phyloP scores from a whole-genome alignment of 345 rosid species.

The Eutrema yunnanense region DNA sequence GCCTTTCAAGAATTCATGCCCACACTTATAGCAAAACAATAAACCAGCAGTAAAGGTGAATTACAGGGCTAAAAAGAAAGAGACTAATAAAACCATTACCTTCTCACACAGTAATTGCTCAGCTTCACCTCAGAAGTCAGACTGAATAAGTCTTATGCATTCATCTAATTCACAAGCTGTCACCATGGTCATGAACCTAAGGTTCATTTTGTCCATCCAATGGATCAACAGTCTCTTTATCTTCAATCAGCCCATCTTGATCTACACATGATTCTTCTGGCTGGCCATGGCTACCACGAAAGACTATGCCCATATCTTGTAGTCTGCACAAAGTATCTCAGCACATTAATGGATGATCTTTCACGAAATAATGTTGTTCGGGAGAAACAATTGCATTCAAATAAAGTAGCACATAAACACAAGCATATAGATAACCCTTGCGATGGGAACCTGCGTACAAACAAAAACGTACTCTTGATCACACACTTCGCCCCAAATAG shows the following conservation, averaged over 20 bases:
- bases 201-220: slow-evolving; percentile 37
- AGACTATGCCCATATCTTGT: slow-evolving; percentile 43
- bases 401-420: slow-evolving; percentile 9
- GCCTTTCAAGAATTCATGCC: neutral
- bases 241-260: slow-evolving; percentile 34
- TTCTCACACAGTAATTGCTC: slow-evolving; percentile 49
- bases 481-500: slow-evolving; percentile 71
- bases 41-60: neutral
- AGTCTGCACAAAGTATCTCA: slow-evolving; percentile 38
- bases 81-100: slow-evolving; percentile 31
- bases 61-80: neutral
- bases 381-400: neutral
- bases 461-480: slow-evolving; percentile 40
- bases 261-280: slow-evolving; percentile 27
- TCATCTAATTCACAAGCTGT: slow-evolving; percentile 53
- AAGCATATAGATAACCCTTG: slow-evolving; percentile 42
- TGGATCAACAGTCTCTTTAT: slow-evolving; percentile 32
- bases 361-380: neutral
- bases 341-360: neutral
- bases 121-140: slow-evolving; percentile 55
- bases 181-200: slow-evolving; percentile 28
- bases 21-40: neutral
- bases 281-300: slow-evolving; percentile 36
- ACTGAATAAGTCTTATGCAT: slow-evolving; percentile 41
- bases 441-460: neutral